Percentiles rank a stretch among this genome's conserved stretches.
phyloP scores from a whole-genome alignment of 1,139 yeast genomes.

The Geotrichum restrictum region DNA sequence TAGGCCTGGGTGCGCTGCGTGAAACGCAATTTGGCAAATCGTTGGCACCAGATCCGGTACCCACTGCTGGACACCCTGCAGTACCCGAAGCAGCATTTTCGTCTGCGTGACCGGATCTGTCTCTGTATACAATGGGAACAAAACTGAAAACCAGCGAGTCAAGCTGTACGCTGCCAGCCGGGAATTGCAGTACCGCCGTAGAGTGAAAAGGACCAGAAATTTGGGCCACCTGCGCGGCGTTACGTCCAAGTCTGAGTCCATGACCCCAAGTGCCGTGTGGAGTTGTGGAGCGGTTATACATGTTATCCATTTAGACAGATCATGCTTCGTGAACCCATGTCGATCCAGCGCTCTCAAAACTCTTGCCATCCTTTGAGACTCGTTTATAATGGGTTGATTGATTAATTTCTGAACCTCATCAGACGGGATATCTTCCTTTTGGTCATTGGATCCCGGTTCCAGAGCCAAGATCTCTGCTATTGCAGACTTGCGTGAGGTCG shows the following conservation, averaged over 20 bases:
- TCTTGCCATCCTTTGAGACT: conserved; percentile 8
- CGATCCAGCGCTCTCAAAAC: conserved; percentile 14
- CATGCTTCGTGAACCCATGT: conserved; percentile 23
- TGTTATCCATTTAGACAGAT: conserved; percentile 27
- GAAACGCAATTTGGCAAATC: conserved; percentile 28
- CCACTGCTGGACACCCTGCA: conserved; percentile 26
- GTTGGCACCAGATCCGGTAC: conserved; percentile 33
- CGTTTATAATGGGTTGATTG: not conserved
- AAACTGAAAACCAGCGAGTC: conserved; percentile 21
- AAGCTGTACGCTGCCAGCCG: conserved; percentile 31
- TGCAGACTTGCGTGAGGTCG: conserved; percentile 4
- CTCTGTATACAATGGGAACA: not conserved
- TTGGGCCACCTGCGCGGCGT: conserved; percentile 31
- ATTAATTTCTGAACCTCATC: not conserved
- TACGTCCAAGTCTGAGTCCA: conserved; percentile 21
- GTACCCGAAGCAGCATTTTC: conserved; percentile 27
- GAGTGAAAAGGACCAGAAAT: conserved; percentile 32
- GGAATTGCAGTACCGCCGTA: conserved; percentile 29
- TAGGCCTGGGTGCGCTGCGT: conserved; percentile 21
- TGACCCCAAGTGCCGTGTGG: conserved; percentile 26
- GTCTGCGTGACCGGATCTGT: conserved; percentile 25
- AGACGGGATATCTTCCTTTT: not conserved
- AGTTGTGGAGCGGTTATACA: conserved; percentile 27
- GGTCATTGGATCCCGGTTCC: not conserved
- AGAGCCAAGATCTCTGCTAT: not conserved